A percentile compares a stretch with the other conserved stretches of the same genome.
phyloP scores from a whole-genome alignment of 306 rosid genomes.

The Trifolium repens region DNA sequence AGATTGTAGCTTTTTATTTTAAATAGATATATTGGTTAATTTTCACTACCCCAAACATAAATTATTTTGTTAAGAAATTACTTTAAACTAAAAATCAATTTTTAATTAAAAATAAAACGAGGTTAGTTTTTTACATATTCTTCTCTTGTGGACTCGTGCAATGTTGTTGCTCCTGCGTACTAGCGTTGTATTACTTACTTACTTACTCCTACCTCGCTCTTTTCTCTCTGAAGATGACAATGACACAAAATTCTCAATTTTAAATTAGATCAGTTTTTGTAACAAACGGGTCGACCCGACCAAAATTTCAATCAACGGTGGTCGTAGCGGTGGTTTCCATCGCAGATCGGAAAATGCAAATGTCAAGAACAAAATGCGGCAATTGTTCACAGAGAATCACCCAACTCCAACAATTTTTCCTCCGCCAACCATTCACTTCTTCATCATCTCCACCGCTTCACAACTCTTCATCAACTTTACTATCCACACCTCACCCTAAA shows the following conservation, averaged over 20 bases:
- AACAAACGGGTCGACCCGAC: slow-evolving; percentile 21
- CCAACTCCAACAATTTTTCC: slow-evolving; percentile 53
- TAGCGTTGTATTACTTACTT: no score
- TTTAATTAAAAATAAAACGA: no score
- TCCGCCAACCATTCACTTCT: slow-evolving; percentile 43
- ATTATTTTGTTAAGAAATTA: no score
- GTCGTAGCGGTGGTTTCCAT: not conserved
- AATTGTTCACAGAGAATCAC: slow-evolving; percentile 38
- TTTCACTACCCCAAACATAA: no score
- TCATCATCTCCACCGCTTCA: slow-evolving; percentile 37
- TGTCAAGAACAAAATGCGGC: slow-evolving; percentile 45
- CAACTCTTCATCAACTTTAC: slow-evolving; percentile 28
- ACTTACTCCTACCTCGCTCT: no score
- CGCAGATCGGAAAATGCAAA: slow-evolving; percentile 38
- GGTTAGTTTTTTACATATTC: no score
- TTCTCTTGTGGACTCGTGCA: not conserved
- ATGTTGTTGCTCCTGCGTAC: no score
- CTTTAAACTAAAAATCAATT: no score
- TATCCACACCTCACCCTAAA: slow-evolving; percentile 29
- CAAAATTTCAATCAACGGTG: not conserved
- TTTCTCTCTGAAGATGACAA: not conserved
- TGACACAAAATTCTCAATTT: not conserved
- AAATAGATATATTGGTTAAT: no score
- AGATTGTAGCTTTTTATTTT: no score
- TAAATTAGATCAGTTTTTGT: not conserved